phyloP scores from a whole-genome alignment of 495 filamentous ascomycete species.

The Lasiosphaeria ovina region DNA sequence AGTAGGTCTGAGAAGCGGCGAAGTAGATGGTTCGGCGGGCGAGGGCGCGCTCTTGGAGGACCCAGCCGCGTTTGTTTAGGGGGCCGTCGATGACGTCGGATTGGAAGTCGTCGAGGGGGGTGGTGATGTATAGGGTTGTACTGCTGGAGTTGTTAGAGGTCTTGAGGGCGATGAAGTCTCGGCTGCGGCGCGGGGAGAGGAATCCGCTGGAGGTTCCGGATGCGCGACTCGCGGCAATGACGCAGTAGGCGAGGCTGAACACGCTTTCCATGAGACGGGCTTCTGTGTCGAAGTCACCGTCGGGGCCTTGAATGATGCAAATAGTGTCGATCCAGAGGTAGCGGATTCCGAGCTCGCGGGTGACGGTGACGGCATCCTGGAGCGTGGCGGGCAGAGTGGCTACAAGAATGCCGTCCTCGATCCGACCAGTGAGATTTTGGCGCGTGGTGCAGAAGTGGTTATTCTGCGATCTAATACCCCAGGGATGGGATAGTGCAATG shows the following conservation, averaged over 20 bases:
- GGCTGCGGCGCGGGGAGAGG: conserved; percentile 18
- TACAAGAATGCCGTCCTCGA: no score
- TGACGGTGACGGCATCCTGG: conserved; percentile 2
- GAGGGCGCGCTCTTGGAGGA: conserved; percentile 39
- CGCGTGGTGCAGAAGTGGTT: no score
- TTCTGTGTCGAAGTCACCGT: background rate
- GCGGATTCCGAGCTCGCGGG: background rate
- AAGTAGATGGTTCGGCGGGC: conserved; percentile 43
- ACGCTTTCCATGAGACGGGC: background rate
- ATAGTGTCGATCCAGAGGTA: conserved; percentile 13
- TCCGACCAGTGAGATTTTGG: no score
- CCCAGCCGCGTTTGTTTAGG: conserved; percentile 40
- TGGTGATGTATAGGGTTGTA: conserved; percentile 25
- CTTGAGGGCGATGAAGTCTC: conserved; percentile 9
- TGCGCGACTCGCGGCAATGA: conserved; percentile 2
- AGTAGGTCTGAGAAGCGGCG: conserved; percentile 36
- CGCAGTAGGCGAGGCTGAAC: background rate
- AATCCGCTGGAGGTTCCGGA: background rate
- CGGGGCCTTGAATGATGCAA: no score
- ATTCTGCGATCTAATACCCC: no score
- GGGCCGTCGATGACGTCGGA: conserved; percentile 28
- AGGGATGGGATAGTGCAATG: no score
- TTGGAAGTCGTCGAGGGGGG: conserved; percentile 32
- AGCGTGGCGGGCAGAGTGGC: no score
- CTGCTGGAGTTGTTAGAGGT: no score